Percentiles rank a stretch among this genome's conserved stretches.
These are phyloP conservation scores for Moniliophthora roreri DNA, from an alignment of 1,284 basidiomycete genomes.

Conservation along the genomic window DNA sequence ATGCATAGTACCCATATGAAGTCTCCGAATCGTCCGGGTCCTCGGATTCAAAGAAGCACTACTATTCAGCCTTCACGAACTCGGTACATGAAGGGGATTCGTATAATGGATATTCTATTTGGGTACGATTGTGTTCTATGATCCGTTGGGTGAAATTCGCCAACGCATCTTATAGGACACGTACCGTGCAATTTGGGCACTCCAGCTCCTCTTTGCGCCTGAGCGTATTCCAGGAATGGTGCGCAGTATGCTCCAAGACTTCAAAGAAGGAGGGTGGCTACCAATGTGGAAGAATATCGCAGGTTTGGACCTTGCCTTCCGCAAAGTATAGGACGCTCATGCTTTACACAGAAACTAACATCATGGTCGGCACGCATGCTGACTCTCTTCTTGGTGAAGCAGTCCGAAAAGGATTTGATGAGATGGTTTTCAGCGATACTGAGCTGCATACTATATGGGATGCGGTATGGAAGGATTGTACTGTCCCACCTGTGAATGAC, in stretches of 20 bases:
- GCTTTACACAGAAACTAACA: slow-evolving; percentile 72
- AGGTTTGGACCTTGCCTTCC: too few relatives aligned
- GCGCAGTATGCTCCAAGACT: slow-evolving; percentile 80
- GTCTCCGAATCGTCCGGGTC: slow-evolving; percentile 64
- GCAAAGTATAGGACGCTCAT: too few relatives aligned
- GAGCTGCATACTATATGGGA: slow-evolving; percentile 69
- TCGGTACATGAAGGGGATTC: slow-evolving; percentile 60
- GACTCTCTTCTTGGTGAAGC: slow-evolving; percentile 83
- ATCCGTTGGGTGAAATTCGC: neutral
- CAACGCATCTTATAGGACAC: slow-evolving; percentile 59
- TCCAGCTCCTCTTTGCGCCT: slow-evolving; percentile 75
- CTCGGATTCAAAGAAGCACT: slow-evolving; percentile 35
- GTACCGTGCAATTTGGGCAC: slow-evolving; percentile 78
- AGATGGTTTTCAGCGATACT: slow-evolving; percentile 8
- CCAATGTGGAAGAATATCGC: slow-evolving; percentile 92
- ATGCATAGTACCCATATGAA: slow-evolving; percentile 74
- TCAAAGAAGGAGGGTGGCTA: slow-evolving; percentile 76
- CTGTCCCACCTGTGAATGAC: slow-evolving; percentile 66
- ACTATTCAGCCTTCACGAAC: slow-evolving; percentile 80
- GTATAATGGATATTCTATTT: slow-evolving; percentile 84
- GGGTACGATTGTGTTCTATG: slow-evolving; percentile 45
- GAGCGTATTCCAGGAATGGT: slow-evolving; percentile 77
- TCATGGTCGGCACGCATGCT: slow-evolving; percentile 80
- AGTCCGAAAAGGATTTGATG: slow-evolving; percentile 57
- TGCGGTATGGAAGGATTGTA: slow-evolving; percentile 77